Evolutionary conservation across 805 yeast species (phyloP), one percentile per base, ranked within the genome.

Genomic region (Torulaspora franciscae): DNA sequence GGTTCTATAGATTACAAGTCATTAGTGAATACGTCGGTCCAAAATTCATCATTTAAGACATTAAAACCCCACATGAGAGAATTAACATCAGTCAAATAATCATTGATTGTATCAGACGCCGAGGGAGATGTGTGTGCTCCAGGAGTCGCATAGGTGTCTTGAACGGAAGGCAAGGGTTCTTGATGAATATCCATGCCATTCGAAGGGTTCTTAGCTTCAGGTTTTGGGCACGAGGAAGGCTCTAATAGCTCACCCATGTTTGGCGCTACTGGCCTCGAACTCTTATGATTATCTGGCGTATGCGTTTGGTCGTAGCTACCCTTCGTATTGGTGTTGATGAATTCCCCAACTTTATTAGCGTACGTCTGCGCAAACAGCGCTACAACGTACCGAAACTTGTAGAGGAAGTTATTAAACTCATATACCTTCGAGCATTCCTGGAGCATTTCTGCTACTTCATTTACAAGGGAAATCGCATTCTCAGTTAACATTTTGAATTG

Each of bases 11-110:
- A 38, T 38, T 49, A 55, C 49, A 50, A 47, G 30, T 48, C 50
- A 32, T 53, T 51, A 29, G 50, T 43, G 25, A 61, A 52, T 30
- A 63, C 48, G 43, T 82, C 85, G 28, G 80, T 72, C 89, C 89
- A 83, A 54, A 83, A 80, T 56, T 83, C 89, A 55, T 82, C 89
- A 46, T 78, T 79, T 28, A 81, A 61, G 7, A 80, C 75, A 67
- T 74, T 71, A 38, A 72, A 73, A 8, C 80, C 76, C 53, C 68
- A 67, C 37, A 75, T 78, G 15, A 71, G 54, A 40, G 72, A 66
- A 43, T 67, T 66, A 1, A 66, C 62, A 49, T 61, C 66, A 6
- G 69, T 59, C 48, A 62, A 35, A 39, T 53, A 55, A n/a, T 55
- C 59, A 41, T 50, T 57, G 29, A 55, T 37, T n/a, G 55, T 63